These are phyloP conservation scores for Rostrohypoxylon terebratum DNA, from an alignment of 495 filamentous ascomycete species.

Conservation along the genomic window DNA sequence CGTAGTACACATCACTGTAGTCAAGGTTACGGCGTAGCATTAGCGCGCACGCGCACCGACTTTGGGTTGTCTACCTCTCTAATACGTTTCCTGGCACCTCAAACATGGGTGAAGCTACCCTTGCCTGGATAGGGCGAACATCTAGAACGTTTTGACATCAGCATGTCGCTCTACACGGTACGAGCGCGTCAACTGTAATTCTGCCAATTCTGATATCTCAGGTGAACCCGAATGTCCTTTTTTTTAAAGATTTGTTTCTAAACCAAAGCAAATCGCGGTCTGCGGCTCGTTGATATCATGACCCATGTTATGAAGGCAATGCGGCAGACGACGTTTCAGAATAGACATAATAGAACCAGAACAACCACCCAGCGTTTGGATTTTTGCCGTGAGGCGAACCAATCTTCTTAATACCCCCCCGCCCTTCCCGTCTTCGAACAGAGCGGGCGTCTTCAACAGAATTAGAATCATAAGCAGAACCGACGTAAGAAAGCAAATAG, in stretches of 20 bases:
- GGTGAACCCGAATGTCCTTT: background rate
- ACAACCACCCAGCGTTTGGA: constrained; percentile 34
- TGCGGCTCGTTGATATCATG: constrained; percentile 13
- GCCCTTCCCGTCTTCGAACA: constrained; percentile 35
- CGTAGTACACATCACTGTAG: background rate
- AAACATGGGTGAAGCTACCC: constrained; percentile 17
- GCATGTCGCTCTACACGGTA: constrained; percentile 1
- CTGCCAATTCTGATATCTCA: constrained; percentile 4
- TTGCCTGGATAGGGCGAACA: constrained; percentile 13
- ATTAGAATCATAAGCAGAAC: constrained; percentile 40
- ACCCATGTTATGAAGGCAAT: constrained; percentile 21
- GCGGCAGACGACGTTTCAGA: constrained; percentile 8
- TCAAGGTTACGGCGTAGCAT: constrained; percentile 13
- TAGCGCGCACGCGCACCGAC: constrained; percentile 6
- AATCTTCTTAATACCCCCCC: constrained; percentile 46
- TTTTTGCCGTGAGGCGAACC: constrained; percentile 52
- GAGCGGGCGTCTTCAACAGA: constrained; percentile 31
- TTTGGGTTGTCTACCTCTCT: background rate
- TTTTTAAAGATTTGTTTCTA: constrained; percentile 17
- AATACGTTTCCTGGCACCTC: background rate
- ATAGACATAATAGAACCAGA: constrained; percentile 37
- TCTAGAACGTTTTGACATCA: constrained; percentile 8
- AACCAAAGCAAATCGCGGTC: constrained; percentile 4
- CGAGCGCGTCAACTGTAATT: constrained; percentile 19
- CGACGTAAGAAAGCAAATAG: constrained; percentile 31